Conservation (phyloP, 306 rosid species). For the Cotoneaster glaucophyllus region DNA sequence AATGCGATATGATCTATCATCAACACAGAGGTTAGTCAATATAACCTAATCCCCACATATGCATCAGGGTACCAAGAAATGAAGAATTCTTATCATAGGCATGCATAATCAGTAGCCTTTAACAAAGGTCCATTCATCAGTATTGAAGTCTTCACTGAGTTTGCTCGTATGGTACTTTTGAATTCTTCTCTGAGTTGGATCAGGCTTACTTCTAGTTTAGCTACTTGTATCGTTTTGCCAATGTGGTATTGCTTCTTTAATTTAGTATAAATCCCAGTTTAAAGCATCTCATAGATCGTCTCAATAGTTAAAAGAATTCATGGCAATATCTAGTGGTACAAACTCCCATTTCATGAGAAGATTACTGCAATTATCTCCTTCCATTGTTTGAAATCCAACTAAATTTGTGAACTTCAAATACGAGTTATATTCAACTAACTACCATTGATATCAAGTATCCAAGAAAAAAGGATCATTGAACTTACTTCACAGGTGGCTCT, state of each 20-base stretch:
- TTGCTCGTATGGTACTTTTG: no score
- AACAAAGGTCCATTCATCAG: not conserved
- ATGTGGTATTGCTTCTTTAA: no score
- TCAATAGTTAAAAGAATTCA: not conserved
- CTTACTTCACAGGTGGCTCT: conserved; percentile 91
- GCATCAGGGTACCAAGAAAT: not conserved
- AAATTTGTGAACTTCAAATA: not conserved
- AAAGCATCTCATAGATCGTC: no score
- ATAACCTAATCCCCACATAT: not conserved
- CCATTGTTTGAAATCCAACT: not conserved
- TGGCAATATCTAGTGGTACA: not conserved
- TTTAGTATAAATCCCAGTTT: no score
- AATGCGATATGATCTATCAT: not conserved
- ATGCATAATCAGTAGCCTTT: not conserved
- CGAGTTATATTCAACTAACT: not conserved
- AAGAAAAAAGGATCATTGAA: conserved; percentile 2
- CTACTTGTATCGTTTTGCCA: no score
- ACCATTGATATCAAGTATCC: not conserved
- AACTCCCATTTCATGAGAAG: not conserved
- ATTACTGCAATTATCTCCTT: not conserved
- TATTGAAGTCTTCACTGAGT: no score
- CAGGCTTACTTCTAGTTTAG: no score
- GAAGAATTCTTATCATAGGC: not conserved
- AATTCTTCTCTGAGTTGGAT: no score
- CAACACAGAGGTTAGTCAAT: not conserved